Evolutionary conservation across 805 yeast species (phyloP).

Genomic region (Candida chauliodis): DNA sequence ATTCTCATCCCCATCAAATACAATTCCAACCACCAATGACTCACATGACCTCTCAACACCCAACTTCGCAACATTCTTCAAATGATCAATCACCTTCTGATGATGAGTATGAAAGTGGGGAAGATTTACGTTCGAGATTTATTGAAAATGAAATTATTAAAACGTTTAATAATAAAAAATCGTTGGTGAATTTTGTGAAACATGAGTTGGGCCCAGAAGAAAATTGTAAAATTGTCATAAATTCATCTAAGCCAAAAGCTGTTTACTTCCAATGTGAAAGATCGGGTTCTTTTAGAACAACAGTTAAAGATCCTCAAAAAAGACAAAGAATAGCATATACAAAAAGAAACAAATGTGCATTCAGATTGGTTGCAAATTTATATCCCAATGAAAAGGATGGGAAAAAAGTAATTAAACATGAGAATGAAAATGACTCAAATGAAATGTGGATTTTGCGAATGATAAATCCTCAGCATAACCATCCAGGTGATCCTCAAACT

Average conservation of each 20-base stretch:
- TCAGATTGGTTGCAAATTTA: conserved; percentile 41
- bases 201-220: conserved; percentile 33
- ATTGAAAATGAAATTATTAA: conserved; percentile 30
- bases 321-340: conserved; percentile 47
- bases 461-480: conserved; percentile 46
- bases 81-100: conserved; percentile 8
- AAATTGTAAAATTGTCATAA: conserved; percentile 43
- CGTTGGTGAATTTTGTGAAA: conserved; percentile 33
- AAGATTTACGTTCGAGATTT: conserved; percentile 20
- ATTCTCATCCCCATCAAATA: conserved; percentile 10
- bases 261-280: conserved; percentile 47
- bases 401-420: conserved; percentile 26
- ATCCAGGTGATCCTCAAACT: conserved; percentile 39
- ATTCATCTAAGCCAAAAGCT: conserved; percentile 46
- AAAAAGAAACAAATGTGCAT: conserved; percentile 45
- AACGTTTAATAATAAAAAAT: conserved; percentile 25
- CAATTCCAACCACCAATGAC: conserved; percentile 11
- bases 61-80: conserved; percentile 5
- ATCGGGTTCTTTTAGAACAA: conserved; percentile 43
- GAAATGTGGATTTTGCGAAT: conserved; percentile 47
- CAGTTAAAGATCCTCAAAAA: conserved; percentile 43
- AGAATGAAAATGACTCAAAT: conserved; percentile 25
- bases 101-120: conserved; percentile 14
- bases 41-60: conserved; percentile 9
- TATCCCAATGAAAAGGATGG: conserved; percentile 44